Evolutionary conservation across 208 protist species (phyloP).

Genomic region (Trypanosoma scelopori): DNA sequence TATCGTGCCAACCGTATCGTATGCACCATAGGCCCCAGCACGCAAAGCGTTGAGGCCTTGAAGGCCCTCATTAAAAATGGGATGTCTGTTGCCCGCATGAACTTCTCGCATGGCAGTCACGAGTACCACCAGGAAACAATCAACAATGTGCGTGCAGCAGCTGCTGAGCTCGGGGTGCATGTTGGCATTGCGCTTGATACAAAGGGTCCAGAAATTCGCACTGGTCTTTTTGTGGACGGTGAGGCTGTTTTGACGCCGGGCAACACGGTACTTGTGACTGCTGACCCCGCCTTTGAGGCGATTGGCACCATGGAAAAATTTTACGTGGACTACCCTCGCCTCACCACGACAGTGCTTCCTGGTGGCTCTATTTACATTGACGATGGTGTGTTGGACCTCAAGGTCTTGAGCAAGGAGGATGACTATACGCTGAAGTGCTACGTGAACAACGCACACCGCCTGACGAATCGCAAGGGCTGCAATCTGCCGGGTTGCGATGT

Average conservation of each 20-base stretch:
- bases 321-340: conserved; percentile 92
- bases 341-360: conserved; percentile 73
- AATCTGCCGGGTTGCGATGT: conserved; percentile 90
- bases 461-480: conserved; percentile 84
- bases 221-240: conserved; percentile 84
- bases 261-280: conserved; percentile 86
- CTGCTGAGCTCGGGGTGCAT: conserved; percentile 82
- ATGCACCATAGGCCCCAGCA: conserved; percentile 96
- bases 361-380: conserved; percentile 95
- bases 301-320: conserved; percentile 82
- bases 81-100: conserved; percentile 97
- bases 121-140: conserved; percentile 96
- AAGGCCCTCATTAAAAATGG: conserved; percentile 93
- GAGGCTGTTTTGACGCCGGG: conserved; percentile 71
- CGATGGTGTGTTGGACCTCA: conserved; percentile 95
- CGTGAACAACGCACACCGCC: conserved; percentile 78
- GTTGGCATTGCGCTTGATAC: conserved; percentile 97
- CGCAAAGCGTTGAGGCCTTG: conserved; percentile 93
- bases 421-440: conserved; percentile 75
- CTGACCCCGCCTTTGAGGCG: conserved; percentile 81
- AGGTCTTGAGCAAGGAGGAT: conserved; percentile 75
- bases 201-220: conserved; percentile 97
- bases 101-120: conserved; percentile 98
- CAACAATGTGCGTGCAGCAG: conserved; percentile 91
- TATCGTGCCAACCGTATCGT: conserved; percentile 93